These are phyloP conservation scores for Penicillium psychrosexuale DNA, from an alignment of 2,329 filamentous ascomycete genomes.

Conservation along the genomic window DNA sequence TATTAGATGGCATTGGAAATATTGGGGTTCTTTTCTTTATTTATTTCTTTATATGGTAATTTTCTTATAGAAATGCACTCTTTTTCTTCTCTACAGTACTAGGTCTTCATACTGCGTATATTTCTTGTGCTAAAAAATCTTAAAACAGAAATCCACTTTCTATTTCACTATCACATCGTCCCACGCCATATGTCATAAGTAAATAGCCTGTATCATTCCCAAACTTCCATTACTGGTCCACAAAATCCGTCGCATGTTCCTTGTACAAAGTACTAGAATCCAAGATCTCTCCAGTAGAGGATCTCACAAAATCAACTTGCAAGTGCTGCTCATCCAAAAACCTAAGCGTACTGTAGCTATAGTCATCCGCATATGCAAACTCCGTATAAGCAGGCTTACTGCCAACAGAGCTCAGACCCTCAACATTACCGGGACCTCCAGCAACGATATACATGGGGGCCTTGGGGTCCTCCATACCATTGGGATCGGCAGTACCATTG, in stretches of 20 bases:
- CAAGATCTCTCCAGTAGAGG: conserved; percentile 48
- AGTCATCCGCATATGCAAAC: conserved; percentile 41
- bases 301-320: conserved; percentile 52
- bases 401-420: conserved; percentile 49
- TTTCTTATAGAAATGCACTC: too few species aligned
- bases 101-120: background rate
- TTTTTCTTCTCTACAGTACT: background rate
- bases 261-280: conserved; percentile 52
- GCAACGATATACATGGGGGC: conserved; percentile 56
- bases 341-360: conserved; percentile 51
- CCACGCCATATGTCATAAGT: background rate
- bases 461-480: conserved; percentile 51
- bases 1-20: background rate
- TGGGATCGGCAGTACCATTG: conserved; percentile 41
- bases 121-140: background rate
- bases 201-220: too few species aligned
- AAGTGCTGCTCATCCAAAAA: conserved; percentile 49
- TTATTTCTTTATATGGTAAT: background rate
- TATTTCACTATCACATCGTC: background rate
- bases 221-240: conserved; percentile 47
- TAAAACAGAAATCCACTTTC: background rate
- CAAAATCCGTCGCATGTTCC: conserved; percentile 47
- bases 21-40: background rate
- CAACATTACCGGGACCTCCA: conserved; percentile 57
- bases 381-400: conserved; percentile 43